Percentiles rank a stretch among this genome's conserved stretches.
Conservation (phyloP, 768 basidiomycete genomes). For the Cubamyces sp. region DNA sequence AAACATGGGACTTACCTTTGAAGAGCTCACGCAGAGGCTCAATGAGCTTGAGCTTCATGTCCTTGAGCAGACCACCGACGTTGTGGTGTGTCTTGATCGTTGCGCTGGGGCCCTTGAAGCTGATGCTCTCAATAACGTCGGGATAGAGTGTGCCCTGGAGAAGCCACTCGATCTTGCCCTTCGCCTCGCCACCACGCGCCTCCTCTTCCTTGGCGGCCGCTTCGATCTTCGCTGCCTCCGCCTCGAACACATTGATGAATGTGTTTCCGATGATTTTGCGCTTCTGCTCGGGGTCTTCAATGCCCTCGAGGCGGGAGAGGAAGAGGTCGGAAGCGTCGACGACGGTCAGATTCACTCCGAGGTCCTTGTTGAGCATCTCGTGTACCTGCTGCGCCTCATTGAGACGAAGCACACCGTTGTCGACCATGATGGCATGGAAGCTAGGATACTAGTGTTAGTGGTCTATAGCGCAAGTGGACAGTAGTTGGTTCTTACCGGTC, state of each 20-base stretch:
- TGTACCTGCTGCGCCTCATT: slow-evolving; percentile 92
- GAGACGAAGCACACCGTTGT: slow-evolving; percentile 93
- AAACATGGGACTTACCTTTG: slow-evolving; percentile 66
- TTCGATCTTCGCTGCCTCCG: slow-evolving; percentile 90
- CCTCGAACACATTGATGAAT: slow-evolving; percentile 97
- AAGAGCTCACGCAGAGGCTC: slow-evolving; percentile 97
- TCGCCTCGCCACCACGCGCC: slow-evolving; percentile 63
- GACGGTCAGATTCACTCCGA: slow-evolving; percentile 95
- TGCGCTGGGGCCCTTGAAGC: slow-evolving; percentile 98
- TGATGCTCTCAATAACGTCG: slow-evolving; percentile 98
- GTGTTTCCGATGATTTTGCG: slow-evolving; percentile 99
- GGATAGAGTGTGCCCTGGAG: slow-evolving; percentile 98
- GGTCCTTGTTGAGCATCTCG: slow-evolving; percentile 89
- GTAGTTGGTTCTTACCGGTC: slow-evolving; percentile 65
- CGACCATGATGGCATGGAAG: slow-evolving; percentile 99
- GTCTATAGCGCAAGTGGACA: not conserved
- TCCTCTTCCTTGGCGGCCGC: slow-evolving; percentile 78
- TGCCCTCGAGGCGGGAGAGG: slow-evolving; percentile 81
- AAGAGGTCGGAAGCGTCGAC: slow-evolving; percentile 96
- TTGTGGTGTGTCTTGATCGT: slow-evolving; percentile 99
- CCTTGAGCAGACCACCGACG: slow-evolving; percentile 91
- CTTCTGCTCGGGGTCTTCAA: slow-evolving; percentile 97
- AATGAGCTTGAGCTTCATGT: slow-evolving; percentile 99
- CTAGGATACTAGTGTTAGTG: slow-evolving; percentile 43
- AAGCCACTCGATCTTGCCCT: slow-evolving; percentile 95